Evolutionary conservation across 2,329 filamentous ascomycete genomes (phyloP).

Genomic region (Parastagonospora avenae): DNA sequence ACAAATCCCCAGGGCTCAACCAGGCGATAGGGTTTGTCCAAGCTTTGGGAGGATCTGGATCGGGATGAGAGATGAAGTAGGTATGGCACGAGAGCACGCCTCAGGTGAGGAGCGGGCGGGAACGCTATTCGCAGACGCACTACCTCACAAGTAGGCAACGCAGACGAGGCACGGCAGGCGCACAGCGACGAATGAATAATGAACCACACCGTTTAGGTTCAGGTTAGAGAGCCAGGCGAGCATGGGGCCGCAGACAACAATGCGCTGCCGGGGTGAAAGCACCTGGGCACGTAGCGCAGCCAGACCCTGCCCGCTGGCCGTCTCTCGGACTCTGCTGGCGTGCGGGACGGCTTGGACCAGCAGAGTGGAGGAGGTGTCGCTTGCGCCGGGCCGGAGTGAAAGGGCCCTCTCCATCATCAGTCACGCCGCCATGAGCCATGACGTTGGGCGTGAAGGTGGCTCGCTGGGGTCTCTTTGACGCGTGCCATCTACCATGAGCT

Average conservation of each 20-base stretch:
- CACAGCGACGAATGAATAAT: conserved; percentile 44
- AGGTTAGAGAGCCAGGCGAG: conserved; percentile 34
- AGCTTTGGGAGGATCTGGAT: conserved; percentile 49
- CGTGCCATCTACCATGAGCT: conserved; percentile 1
- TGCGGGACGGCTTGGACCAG: conserved; percentile 49
- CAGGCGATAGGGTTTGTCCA: conserved; percentile 50
- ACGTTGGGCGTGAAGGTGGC: conserved; percentile 9
- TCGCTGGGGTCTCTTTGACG: conserved; percentile 7
- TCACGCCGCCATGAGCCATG: conserved; percentile 14
- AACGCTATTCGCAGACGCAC: conserved; percentile 44
- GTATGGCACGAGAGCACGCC: conserved; percentile 41
- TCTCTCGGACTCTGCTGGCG: conserved; percentile 44
- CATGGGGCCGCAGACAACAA: conserved; percentile 41
- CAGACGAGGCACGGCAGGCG: conserved; percentile 49
- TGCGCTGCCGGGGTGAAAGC: conserved; percentile 38
- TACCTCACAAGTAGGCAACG: conserved; percentile 45
- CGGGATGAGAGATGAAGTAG: conserved; percentile 41
- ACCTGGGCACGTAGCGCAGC: conserved; percentile 32
- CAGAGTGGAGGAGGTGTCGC: conserved; percentile 42
- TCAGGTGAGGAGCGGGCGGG: conserved; percentile 43
- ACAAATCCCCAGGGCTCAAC: conserved; percentile 41
- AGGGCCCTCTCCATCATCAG: conserved; percentile 14
- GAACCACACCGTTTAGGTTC: conserved; percentile 45
- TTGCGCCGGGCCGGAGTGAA: conserved; percentile 42
- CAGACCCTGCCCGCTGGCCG: conserved; percentile 41